Percentiles rank a stretch among this genome's conserved stretches.
These are phyloP conservation scores for Verticillium nubilum DNA, from an alignment of 2,329 filamentous ascomycete genomes.

Conservation along the genomic window DNA sequence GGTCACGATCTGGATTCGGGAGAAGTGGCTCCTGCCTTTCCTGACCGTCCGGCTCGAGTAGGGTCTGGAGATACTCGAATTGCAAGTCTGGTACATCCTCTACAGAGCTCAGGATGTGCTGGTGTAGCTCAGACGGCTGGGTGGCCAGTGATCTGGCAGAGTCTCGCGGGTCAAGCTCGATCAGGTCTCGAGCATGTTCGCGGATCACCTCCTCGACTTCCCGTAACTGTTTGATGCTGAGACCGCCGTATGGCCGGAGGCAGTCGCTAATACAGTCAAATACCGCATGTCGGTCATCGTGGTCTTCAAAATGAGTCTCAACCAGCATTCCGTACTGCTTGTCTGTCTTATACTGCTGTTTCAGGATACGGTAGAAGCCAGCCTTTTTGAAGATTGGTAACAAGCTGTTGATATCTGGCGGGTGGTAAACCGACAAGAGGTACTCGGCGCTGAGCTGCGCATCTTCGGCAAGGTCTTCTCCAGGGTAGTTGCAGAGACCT, in stretches of 20 bases:
- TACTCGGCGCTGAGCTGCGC: conserved; percentile 98
- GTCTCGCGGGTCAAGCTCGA: conserved; percentile 58
- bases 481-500: conserved; percentile 80
- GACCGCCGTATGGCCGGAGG: conserved; percentile 56
- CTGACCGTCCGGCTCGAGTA: conserved; percentile 61
- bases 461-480: conserved; percentile 77
- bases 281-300: conserved; percentile 65
- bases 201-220: conserved; percentile 66
- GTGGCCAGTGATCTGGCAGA: conserved; percentile 61
- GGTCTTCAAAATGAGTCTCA: conserved; percentile 79
- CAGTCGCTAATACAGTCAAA: conserved; percentile 78
- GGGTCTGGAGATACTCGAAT: conserved; percentile 68
- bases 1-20: conserved; percentile 42
- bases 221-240: conserved; percentile 64
- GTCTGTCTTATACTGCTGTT: conserved; percentile 77
- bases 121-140: conserved; percentile 60
- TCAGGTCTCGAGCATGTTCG: conserved; percentile 59
- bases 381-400: conserved; percentile 75
- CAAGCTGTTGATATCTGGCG: conserved; percentile 70
- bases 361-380: conserved; percentile 85
- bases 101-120: conserved; percentile 57
- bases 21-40: conserved; percentile 22
- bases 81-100: conserved; percentile 58
- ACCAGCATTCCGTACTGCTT: conserved; percentile 75
- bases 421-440: conserved; percentile 86